Evolutionary conservation across 2,329 filamentous ascomycete species (phyloP), one percentile per base, ranked within the genome.

Genomic region (Ophiostoma sp.): DNA sequence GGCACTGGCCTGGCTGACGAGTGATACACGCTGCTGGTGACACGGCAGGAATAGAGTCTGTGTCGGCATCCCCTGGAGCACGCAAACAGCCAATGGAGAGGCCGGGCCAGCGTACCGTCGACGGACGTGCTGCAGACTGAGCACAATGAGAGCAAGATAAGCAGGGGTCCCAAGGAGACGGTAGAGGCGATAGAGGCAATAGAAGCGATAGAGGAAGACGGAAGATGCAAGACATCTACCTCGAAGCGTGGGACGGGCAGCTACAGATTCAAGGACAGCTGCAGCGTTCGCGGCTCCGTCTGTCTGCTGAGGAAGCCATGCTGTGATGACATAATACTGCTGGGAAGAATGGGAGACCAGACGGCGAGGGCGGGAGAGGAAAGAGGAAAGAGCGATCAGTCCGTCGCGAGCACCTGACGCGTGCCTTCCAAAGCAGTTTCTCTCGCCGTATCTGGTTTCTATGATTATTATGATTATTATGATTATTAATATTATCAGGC

Each of bases 81-180:
- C 27, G 12, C 5, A 18, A 5, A 18, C 27, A 60, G 27, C 55
- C 27, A 60, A 60, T 60, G 11, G 27, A 27, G 49, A 11, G 8
- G 11, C 49, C 18, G 8, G 27, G 27, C 11, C 11, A 14, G 3
- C 27, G 55, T 4, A 11, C 55, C 38, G 55, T 60, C 55, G 55
- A 60, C 55, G 27, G 27, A 60, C 8, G 27, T 60, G 27, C 27
- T 60, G 55, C 55, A 60, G 55, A 60, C 27, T 16, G 55, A 60
- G 55, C 27, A 38, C 27, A 60, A 36, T 38, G n/a, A 63, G 60
- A 38, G 36, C 58, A 47, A 47, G 63, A 64, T 64, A 47, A 64
- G 16, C 8, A 9, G 16, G n/a, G 45, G 6, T 47, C 44, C 40
- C 66, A 60, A 64, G 38, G 41, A 52, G 45, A 40, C n/a, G 60